Evolutionary conservation across 345 rosid species (phyloP), one percentile per base, ranked within the genome.

Genomic region (Aethionema arabicum): DNA sequence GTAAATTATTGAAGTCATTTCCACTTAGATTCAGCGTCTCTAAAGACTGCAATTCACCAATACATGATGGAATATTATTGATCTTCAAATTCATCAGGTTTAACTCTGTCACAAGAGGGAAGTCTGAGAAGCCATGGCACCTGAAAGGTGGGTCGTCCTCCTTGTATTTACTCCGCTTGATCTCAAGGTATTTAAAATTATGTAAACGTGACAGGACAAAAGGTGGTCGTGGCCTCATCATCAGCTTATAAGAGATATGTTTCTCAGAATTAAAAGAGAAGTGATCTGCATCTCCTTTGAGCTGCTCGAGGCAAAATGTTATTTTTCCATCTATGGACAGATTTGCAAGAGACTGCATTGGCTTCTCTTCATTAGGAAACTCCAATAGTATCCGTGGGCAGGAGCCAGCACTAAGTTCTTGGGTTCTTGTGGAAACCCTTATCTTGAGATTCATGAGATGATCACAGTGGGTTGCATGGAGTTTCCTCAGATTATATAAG

Each of bases 391-490:
- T n/a, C n/a, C n/a, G n/a, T n/a, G n/a, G n/a, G n/a, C n/a, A n/a
- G n/a, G n/a, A n/a, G n/a, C n/a, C n/a, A n/a, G n/a, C n/a, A n/a
- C n/a, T n/a, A n/a, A n/a, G n/a, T n/a, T n/a, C n/a, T n/a, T n/a
- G n/a, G n/a, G n/a, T n/a, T n/a, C n/a, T n/a, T n/a, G n/a, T n/a
- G n/a, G n/a, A n/a, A n/a, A n/a, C n/a, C n/a, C n/a, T n/a, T n/a
- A n/a, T n/a, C n/a, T n/a, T n/a, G n/a, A n/a, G n/a, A n/a, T n/a
- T n/a, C n/a, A n/a, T n/a, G n/a, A n/a, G n/a, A n/a, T n/a, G n/a
- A 27, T 59, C 55, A 5, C 11, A 9, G 63, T 56, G 13, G 0
- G 63, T 55, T 14, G 56, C 15, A 11, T 14, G 30, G 4, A 65
- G 40, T 14, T 8, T 55, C 0, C 35, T 4, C 36, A 65, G n/a